Conservation (phyloP, 2,329 filamentous ascomycete species). For the Diaporthe vaccinii region DNA sequence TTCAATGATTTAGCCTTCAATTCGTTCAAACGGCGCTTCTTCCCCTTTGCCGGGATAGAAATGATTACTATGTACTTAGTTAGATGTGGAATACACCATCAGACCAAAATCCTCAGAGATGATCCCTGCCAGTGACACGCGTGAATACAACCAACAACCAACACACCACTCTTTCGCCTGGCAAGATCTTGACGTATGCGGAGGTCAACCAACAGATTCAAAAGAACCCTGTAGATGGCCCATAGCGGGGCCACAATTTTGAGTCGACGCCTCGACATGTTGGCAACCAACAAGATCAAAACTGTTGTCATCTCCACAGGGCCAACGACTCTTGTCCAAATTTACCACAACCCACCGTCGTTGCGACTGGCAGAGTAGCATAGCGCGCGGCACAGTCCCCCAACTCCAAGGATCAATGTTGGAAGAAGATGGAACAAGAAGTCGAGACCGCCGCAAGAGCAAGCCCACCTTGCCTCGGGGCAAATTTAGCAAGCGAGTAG, state of each 20-base stretch:
- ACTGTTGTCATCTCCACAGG: conserved; percentile 17
- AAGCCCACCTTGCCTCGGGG: conserved; percentile 1
- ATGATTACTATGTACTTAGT: conserved; percentile 32
- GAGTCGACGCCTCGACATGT: background rate
- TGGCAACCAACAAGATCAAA: conserved; percentile 10
- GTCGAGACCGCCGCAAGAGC: background rate
- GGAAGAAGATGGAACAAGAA: background rate
- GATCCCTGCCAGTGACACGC: background rate
- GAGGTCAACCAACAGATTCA: conserved; percentile 14
- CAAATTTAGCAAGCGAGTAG: conserved; percentile 1
- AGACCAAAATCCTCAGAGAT: background rate
- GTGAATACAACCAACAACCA: conserved; percentile 3
- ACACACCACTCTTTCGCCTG: background rate
- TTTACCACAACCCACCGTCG: conserved; percentile 10
- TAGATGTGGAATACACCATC: conserved; percentile 33
- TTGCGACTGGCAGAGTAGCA: conserved; percentile 10
- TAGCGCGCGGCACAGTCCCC: conserved; percentile 26
- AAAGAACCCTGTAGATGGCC: conserved; percentile 15
- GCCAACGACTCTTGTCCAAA: conserved; percentile 16
- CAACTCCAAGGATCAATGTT: background rate
- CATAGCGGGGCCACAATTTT: conserved; percentile 7
- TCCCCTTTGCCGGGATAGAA: background rate
- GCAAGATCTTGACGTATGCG: background rate
- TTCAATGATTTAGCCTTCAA: conserved; percentile 22
- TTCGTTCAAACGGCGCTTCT: conserved; percentile 20